Conservation (phyloP, 495 filamentous ascomycete species). For the Neurospora sp. region DNA sequence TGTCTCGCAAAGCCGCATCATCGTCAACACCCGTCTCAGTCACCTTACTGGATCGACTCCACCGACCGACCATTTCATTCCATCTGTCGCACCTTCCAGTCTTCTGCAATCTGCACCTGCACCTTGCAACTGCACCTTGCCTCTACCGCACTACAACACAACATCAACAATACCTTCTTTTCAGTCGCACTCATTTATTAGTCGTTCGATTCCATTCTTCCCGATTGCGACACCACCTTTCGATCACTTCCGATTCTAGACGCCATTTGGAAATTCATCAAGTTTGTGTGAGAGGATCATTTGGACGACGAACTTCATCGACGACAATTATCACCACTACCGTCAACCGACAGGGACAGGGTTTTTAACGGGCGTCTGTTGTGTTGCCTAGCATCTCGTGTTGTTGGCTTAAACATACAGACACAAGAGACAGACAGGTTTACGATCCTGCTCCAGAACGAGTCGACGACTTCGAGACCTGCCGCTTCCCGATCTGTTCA, state of each 20-base stretch:
- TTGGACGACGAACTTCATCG: not conserved
- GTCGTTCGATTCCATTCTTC: not conserved
- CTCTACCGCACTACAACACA: not conserved
- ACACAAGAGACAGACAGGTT: not conserved
- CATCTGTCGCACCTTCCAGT: not conserved
- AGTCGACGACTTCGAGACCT: not conserved
- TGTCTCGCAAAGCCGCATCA: not conserved
- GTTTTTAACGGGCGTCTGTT: not conserved
- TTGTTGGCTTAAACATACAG: not conserved
- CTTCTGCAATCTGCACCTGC: not conserved
- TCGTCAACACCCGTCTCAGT: not conserved
- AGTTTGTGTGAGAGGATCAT: not conserved
- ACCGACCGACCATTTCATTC: not conserved
- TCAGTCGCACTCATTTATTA: not conserved
- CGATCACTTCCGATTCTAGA: not conserved
- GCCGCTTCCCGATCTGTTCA: not conserved
- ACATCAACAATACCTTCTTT: not conserved
- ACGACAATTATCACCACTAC: not conserved
- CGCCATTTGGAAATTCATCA: not conserved
- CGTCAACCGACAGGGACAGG: not conserved
- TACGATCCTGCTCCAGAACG: not conserved
- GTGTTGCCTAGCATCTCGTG: not conserved
- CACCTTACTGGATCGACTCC: not conserved
- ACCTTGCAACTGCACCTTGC: not conserved
- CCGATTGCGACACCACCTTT: not conserved